A percentile compares a stretch with the other conserved stretches of the same genome.
These are phyloP conservation scores for Pinus albicaulis DNA, from an alignment of 75 land plant genomes.

Conservation along the genomic window DNA sequence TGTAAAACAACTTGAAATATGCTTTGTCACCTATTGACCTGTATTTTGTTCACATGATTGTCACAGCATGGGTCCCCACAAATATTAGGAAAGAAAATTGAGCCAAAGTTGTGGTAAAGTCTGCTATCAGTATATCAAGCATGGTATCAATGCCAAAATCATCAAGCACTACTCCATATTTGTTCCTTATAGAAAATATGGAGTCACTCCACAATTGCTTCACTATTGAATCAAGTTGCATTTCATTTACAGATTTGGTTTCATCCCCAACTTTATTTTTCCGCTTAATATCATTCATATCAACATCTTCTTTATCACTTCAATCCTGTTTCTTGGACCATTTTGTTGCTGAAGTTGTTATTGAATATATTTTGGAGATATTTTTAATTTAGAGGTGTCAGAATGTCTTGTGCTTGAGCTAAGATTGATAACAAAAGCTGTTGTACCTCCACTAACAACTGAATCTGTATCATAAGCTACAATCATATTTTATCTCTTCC, in stretches of 20 bases:
- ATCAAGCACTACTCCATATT: no score
- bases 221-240: background rate
- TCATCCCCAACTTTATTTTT: conserved; percentile 1
- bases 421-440: conserved; percentile 8
- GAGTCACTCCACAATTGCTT: background rate
- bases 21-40: no score
- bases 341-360: conserved; percentile 1
- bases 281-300: background rate
- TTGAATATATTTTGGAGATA: background rate
- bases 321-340: background rate
- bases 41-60: no score
- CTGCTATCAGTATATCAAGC: no score
- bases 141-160: no score
- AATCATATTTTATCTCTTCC: conserved; percentile 20
- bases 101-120: no score
- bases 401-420: conserved; percentile 1
- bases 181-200: no score
- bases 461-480: conserved; percentile 9
- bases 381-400: background rate
- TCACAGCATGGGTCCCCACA: no score
- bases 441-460: background rate
- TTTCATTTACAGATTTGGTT: conserved; percentile 7
- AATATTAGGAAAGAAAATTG: no score
- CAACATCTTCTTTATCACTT: background rate
- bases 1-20: no score